Conservation (phyloP, 352 stramenopile species). For the Elongisporangium senticosum region DNA sequence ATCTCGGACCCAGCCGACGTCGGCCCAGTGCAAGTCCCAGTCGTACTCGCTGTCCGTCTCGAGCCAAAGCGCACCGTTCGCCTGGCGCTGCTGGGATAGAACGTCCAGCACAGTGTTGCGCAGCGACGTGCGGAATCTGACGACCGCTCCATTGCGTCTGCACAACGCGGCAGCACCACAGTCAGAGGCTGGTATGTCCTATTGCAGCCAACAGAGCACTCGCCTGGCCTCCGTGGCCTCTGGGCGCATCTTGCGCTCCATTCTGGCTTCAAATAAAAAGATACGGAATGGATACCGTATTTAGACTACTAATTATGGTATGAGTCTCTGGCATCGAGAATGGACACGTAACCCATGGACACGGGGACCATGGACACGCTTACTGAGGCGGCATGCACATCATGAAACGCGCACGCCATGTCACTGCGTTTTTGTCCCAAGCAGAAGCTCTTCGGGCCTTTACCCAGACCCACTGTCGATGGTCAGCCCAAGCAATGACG, state of each 20-base stretch:
- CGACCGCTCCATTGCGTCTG: constrained; percentile 6
- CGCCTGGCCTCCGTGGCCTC: constrained; percentile 5
- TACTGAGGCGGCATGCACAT: not conserved
- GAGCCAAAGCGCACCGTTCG: constrained; percentile 24
- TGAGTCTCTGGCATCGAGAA: too few species aligned
- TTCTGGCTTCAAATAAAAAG: constrained; percentile 7
- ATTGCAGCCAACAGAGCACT: not conserved
- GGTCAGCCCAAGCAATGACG: not conserved
- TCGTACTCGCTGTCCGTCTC: constrained; percentile 71
- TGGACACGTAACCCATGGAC: constrained; percentile 8
- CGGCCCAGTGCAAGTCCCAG: constrained; percentile 84
- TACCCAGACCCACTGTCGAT: not conserved
- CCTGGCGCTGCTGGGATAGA: constrained; percentile 32
- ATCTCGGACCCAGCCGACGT: constrained; percentile 81
- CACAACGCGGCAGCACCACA: not conserved
- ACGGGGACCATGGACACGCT: not conserved
- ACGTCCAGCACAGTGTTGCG: constrained; percentile 81
- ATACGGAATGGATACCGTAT: not conserved
- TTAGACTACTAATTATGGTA: not conserved
- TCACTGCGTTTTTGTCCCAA: not conserved
- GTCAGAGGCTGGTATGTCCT: not conserved
- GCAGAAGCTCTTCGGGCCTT: not conserved
- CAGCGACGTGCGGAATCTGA: constrained; percentile 63
- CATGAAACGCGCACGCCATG: not conserved
- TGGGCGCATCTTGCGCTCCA: constrained; percentile 12